Evolutionary conservation across 1,139 yeast species (phyloP).

Genomic region (Suhomyces taliae): DNA sequence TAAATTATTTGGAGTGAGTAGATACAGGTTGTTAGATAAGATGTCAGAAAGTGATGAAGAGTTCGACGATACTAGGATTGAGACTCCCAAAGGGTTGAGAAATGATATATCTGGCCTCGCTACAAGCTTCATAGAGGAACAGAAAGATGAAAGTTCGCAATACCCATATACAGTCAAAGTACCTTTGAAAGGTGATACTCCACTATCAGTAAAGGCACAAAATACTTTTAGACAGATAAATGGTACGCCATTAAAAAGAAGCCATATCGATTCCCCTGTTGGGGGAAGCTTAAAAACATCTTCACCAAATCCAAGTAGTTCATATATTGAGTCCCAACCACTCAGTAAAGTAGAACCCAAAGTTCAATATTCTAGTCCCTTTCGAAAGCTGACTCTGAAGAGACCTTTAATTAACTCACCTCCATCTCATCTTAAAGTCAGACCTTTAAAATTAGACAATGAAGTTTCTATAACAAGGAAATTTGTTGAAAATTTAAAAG

Average conservation of each 20-base stretch:
- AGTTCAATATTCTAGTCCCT: slow-evolving; percentile 5
- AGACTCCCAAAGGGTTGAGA: slow-evolving; percentile 13
- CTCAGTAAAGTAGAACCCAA: background rate
- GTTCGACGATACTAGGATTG: slow-evolving; percentile 18
- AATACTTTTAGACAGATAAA: background rate
- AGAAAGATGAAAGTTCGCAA: background rate
- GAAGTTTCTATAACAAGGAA: background rate
- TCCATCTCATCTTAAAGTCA: slow-evolving; percentile 11
- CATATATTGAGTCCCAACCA: too few species aligned
- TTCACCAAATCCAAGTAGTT: too few species aligned
- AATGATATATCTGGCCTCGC: slow-evolving; percentile 1
- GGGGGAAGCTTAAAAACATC: too few species aligned
- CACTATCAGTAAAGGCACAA: background rate
- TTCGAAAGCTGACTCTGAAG: slow-evolving; percentile 2
- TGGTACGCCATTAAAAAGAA: background rate
- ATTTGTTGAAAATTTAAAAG: background rate
- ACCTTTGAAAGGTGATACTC: slow-evolving; percentile 4
- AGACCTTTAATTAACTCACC: slow-evolving; percentile 8
- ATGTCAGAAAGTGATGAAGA: slow-evolving; percentile 17
- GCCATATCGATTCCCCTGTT: too few species aligned
- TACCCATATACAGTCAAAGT: slow-evolving; percentile 1
- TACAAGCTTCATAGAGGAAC: background rate
- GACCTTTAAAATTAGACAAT: slow-evolving; percentile 8
- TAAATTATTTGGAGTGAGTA: too few species aligned
- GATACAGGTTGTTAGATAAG: too few species aligned